Base-by-base conservation (phyloP, 345 rosid species). In the Excoecaria agallocha region DNA sequence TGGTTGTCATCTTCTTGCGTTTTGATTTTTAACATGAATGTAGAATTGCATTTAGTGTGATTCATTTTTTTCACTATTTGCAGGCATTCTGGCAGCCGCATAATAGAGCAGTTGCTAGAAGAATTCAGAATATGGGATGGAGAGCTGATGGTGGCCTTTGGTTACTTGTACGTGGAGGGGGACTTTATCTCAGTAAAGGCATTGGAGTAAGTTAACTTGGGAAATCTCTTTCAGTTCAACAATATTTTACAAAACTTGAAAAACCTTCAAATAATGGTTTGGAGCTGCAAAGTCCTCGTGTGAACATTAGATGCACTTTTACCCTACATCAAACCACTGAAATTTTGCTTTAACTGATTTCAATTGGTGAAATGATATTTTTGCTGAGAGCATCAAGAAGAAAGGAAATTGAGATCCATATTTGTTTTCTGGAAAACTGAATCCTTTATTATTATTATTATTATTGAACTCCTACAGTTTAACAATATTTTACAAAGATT, bases 51-150 rank as follows among this genome's bases (percentile, higher is more conserved):
- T 59, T 73, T 12, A 71, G 75, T 63, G 8, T 43, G 62, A 46
- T 25, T 13, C 48, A 39, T 11, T 68, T 4, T 63, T 60, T 54
- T 19, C 11, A 54, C 63, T 49, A 49, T 51, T 19, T 84, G 71
- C 86, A 92, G 98, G 85, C 97, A 72, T 94, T 76, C 83, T 94
- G 98, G 97, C 97, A 94, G 77, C 97, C 98, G 30, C 98, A 94
- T 86, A 94, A 94, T n/a, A 90, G 98, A 80, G 89, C 97, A 68
- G 88, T 94, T 67, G 97, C 95, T 10, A 81, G 98, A 85, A 91
- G 98, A 85, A 94, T 92, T 69, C 97, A 91, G 78, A 94, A 91
- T 78, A 94, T 92, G 98, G 97, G 98, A 74, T 94, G 98, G 98
- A 89, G 97, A 75, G 92, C 93, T 63, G 97, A 94, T 86, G 98